Evolutionary conservation across 1,284 basidiomycete species (phyloP).

Genomic region (Singerocomus inundabilis): DNA sequence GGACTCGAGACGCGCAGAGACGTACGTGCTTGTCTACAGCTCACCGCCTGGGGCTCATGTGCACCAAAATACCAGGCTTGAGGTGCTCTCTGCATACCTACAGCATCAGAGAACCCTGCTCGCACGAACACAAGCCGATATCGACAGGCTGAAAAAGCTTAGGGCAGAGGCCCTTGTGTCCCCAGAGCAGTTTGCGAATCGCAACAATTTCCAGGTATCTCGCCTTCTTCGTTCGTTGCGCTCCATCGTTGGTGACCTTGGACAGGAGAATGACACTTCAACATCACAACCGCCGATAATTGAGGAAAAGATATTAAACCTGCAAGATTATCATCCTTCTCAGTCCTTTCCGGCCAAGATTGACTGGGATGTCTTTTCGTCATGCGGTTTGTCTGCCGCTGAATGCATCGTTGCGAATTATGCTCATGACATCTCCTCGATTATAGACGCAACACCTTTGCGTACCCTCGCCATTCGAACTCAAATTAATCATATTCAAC

Average conservation of each 20-base stretch:
- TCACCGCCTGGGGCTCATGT: conserved; percentile 8
- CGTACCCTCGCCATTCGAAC: conserved; percentile 42
- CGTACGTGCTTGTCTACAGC: conserved; percentile 37
- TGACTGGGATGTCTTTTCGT: conserved; percentile 34
- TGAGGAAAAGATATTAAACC: conserved; percentile 29
- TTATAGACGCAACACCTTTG: conserved; percentile 44
- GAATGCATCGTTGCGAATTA: neutral
- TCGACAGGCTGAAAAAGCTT: conserved; percentile 50
- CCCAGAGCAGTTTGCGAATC: conserved; percentile 33
- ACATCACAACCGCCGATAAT: conserved; percentile 3
- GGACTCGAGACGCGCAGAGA: conserved; percentile 58
- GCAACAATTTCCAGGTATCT: conserved; percentile 36
- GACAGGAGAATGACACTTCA: conserved; percentile 12
- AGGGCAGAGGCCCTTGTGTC: conserved; percentile 36
- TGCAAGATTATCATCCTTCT: conserved; percentile 39
- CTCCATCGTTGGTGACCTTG: conserved; percentile 1
- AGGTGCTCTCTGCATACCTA: conserved; percentile 66
- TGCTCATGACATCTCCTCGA: conserved; percentile 7
- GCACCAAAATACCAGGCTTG: conserved; percentile 42
- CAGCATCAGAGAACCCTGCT: conserved; percentile 57
- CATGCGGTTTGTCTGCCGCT: conserved; percentile 26
- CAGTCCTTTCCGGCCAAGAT: conserved; percentile 27
- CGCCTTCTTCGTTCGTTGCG: neutral
- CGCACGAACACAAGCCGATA: conserved; percentile 56
- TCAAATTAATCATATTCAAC: conserved; percentile 37